phyloP scores from a whole-genome alignment of 805 yeast genomes.

The Myxozyma neglecta region DNA sequence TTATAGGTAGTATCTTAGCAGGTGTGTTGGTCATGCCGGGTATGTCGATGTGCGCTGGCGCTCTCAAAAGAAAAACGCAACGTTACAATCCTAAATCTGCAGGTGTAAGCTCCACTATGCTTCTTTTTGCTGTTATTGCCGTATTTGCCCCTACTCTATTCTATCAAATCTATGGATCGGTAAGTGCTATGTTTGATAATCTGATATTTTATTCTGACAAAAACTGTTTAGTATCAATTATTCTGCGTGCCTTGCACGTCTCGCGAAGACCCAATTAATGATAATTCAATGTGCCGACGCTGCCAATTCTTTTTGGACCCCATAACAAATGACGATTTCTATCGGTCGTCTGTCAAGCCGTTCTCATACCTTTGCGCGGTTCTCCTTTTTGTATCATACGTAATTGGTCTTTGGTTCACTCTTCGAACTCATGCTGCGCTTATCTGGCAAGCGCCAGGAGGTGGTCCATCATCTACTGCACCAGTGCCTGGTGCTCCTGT shows the following conservation, averaged over 20 bases:
- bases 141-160: conserved; percentile 91
- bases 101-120: conserved; percentile 95
- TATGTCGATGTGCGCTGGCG: conserved; percentile 96
- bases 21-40: conserved; percentile 93
- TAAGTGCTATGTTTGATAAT: conserved; percentile 3
- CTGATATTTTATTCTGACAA: neutral
- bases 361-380: conserved; percentile 78
- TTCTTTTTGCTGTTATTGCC: conserved; percentile 82
- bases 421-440: conserved; percentile 93
- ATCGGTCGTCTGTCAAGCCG: conserved; percentile 70
- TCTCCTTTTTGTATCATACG: conserved; percentile 77
- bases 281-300: conserved; percentile 51
- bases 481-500: conserved; percentile 14
- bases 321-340: conserved; percentile 64
- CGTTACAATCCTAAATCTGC: conserved; percentile 94
- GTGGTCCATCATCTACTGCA: conserved; percentile 11
- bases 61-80: conserved; percentile 86
- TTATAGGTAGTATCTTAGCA: conserved; percentile 90
- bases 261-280: conserved; percentile 24
- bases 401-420: conserved; percentile 88
- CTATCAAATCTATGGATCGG: conserved; percentile 82
- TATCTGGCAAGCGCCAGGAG: conserved; percentile 60
- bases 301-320: conserved; percentile 82
- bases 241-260: conserved; percentile 60
- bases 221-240: conserved; percentile 55